phyloP scores from a whole-genome alignment of 495 filamentous ascomycete genomes.

The Aspergillus leporis region DNA sequence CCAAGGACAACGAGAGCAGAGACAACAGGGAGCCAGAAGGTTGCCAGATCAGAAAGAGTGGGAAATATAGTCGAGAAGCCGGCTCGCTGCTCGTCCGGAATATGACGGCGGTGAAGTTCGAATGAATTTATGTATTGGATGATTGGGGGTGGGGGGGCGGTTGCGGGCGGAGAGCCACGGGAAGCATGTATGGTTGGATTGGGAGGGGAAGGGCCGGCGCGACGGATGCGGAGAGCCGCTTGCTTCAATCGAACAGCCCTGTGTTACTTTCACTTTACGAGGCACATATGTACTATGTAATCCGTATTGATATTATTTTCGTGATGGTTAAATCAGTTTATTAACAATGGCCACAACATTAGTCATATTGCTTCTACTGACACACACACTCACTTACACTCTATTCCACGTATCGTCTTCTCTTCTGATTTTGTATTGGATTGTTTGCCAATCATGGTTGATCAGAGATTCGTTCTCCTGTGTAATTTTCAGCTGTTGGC shows the following conservation, averaged over 20 bases:
- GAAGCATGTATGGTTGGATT: background rate
- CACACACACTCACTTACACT: too few species aligned
- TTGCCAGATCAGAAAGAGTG: background rate
- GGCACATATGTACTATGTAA: too few species aligned
- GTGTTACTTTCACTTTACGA: background rate
- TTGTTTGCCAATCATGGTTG: too few species aligned
- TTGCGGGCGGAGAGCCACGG: constrained; percentile 8
- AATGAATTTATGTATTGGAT: constrained; percentile 1
- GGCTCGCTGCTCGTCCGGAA: background rate
- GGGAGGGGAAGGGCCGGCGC: constrained; percentile 1
- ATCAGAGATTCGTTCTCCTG: too few species aligned
- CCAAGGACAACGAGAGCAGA: background rate
- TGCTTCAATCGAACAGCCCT: constrained; percentile 15
- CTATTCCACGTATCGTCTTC: too few species aligned
- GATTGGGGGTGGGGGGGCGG: constrained; percentile 1
- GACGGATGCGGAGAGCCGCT: constrained; percentile 24
- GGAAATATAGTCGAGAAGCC: background rate
- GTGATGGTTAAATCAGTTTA: too few species aligned
- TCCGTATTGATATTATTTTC: too few species aligned
- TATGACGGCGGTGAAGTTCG: constrained; percentile 7
- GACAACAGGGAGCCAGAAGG: background rate
- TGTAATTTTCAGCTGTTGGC: too few species aligned
- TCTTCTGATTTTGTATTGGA: too few species aligned
- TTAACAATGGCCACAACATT: too few species aligned
- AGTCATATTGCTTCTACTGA: too few species aligned